Evolutionary conservation across 345 rosid genomes (phyloP).

Genomic region (Citrus glauca): DNA sequence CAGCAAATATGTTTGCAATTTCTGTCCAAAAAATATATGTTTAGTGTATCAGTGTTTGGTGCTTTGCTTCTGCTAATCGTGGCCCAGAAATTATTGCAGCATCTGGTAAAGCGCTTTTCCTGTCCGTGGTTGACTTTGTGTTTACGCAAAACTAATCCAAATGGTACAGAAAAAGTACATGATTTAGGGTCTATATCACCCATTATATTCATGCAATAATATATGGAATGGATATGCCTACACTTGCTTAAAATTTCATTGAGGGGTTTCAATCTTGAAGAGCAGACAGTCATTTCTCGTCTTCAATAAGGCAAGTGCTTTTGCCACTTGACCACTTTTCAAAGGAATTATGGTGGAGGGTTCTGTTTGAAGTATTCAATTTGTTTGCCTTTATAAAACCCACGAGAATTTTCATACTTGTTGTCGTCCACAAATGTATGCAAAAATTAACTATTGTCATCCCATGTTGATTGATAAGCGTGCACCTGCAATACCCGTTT

Average conservation of each 20-base stretch:
- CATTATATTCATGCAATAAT: neutral
- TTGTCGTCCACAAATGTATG: neutral
- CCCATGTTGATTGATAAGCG: neutral
- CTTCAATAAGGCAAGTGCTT: constrained; percentile 14
- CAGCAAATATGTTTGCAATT: neutral
- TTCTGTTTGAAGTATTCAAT: constrained; percentile 3
- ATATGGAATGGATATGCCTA: neutral
- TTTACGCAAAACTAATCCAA: neutral
- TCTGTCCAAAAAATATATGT: neutral
- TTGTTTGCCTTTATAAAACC: neutral
- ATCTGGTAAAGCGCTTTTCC: neutral
- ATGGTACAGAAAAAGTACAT: constrained; percentile 27
- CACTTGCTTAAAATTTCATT: neutral
- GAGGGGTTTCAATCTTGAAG: neutral
- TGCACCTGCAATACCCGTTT: neutral
- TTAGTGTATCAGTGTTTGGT: neutral
- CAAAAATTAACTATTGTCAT: neutral
- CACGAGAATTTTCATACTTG: neutral
- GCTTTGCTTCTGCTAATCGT: neutral
- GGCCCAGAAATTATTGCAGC: neutral
- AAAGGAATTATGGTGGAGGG: constrained; percentile 1
- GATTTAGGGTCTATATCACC: neutral
- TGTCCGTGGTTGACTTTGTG: neutral
- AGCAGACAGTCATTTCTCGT: constrained; percentile 9
- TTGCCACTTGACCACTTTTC: constrained; percentile 17